Evolutionary conservation across 257 asterid species (phyloP), one percentile per base, ranked within the genome.

Genomic region (Haberlea rhodopensis): DNA sequence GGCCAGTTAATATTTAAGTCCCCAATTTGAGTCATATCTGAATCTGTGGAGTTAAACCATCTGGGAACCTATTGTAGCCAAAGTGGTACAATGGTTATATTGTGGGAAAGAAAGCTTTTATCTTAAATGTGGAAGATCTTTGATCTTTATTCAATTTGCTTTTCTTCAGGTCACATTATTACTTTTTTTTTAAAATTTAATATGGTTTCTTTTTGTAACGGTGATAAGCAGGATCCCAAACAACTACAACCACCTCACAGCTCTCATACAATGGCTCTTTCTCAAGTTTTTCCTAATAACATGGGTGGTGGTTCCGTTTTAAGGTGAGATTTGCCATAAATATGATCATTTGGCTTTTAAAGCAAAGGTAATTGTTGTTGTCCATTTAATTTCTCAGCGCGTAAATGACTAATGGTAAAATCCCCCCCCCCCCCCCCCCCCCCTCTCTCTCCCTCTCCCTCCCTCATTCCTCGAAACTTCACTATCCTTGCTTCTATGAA

Each of bases 161-260:
- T 62, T 16, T 29, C 57, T 74, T 55, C 63, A 32, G 20, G 28
- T 49, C 58, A 34, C 65, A 59, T 19, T 34, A 37, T 61, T 63
- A 0, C 6, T 3, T 64, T 64, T 40, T 31, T 59, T 62, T n/a
- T n/a, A n/a, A n/a, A n/a, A n/a, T 31, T 27, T 51, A 62, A 53
- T 71, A 25, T 58, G 40, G 57, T 79, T 52, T 66, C 69, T 65
- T 60, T 62, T 62, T 67, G 68, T 81, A 72, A 68, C 81, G 73
- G 67, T 78, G 85, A 79, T 71, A 66, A 74, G 62, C 88, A 87
- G 85, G 99, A 94, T 65, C 88, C 84, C n/a, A 88, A 80, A 76
- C 99, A 77, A 69, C 74, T 87, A 76, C 90, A 77, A 82, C 90
- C 76, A 63, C 87, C 96, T 75, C 99, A 94, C 65, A 71, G 82